A percentile compares a stretch with the other conserved stretches of the same genome.
Evolutionary conservation across 2,329 filamentous ascomycete genomes (phyloP).

Genomic region (Penicillium sp.): DNA sequence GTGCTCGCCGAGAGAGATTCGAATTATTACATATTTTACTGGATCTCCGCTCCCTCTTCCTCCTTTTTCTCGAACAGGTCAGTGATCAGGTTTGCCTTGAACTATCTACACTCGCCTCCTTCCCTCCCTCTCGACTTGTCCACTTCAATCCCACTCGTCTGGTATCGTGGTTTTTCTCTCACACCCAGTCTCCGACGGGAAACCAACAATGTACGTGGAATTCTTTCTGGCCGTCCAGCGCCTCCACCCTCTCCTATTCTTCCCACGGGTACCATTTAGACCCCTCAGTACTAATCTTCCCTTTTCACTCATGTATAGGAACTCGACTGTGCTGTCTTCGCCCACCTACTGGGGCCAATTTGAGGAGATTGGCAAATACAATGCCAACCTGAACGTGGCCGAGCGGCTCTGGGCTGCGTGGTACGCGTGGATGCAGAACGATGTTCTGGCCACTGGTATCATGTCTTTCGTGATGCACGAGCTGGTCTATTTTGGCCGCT

Average conservation of each 20-base stretch:
- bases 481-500: constrained; percentile 88
- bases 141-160: neutral
- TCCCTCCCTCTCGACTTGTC: neutral
- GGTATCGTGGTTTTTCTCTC: neutral
- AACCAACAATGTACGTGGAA: constrained; percentile 15
- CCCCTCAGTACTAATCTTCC: neutral
- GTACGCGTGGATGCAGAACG: constrained; percentile 99
- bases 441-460: constrained; percentile 92
- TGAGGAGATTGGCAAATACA: constrained; percentile 67
- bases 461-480: constrained; percentile 98
- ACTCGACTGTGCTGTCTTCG: constrained; percentile 50
- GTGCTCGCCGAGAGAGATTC: neutral
- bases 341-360: constrained; percentile 68
- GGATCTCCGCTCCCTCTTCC: constrained; percentile 5
- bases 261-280: neutral
- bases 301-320: constrained; percentile 35
- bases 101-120: neutral
- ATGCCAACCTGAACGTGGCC: constrained; percentile 80
- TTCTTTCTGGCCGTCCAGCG: neutral
- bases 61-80: neutral
- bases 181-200: neutral
- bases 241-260: neutral
- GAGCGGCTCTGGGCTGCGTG: constrained; percentile 94
- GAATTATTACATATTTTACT: neutral
- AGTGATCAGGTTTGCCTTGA: constrained; percentile 1